Conservation (phyloP, 257 asterid species). For the Lantana camara region DNA sequence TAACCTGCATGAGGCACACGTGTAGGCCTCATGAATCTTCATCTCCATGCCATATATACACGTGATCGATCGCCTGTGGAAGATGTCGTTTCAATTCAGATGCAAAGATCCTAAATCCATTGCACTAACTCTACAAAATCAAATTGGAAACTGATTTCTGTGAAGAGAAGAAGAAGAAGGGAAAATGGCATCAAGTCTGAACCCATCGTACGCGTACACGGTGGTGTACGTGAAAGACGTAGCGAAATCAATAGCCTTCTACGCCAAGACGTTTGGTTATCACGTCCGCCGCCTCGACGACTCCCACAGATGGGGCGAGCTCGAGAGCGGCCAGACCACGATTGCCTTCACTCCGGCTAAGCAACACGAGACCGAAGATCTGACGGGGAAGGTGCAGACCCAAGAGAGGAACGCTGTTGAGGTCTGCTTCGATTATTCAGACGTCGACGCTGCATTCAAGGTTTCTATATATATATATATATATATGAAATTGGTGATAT, state of each 20-base stretch:
- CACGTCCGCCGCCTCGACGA: slow-evolving; percentile 68
- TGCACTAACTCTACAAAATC: neutral
- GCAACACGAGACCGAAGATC: slow-evolving; percentile 82
- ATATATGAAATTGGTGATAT: too few relatives aligned
- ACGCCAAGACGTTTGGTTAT: slow-evolving; percentile 72
- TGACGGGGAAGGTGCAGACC: slow-evolving; percentile 61
- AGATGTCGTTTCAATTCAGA: too few relatives aligned
- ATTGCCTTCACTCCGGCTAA: slow-evolving; percentile 79
- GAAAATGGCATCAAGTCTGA: slow-evolving; percentile 50
- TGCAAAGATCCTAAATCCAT: too few relatives aligned
- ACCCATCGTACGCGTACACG: slow-evolving; percentile 67
- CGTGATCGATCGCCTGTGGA: too few relatives aligned
- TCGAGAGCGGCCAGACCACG: slow-evolving; percentile 82
- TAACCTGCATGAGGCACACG: slow-evolving; percentile 25
- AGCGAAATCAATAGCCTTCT: slow-evolving; percentile 67
- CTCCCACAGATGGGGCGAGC: slow-evolving; percentile 85
- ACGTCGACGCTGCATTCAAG: slow-evolving; percentile 83
- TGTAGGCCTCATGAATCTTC: slow-evolving; percentile 15
- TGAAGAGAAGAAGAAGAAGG: neutral
- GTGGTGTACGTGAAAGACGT: slow-evolving; percentile 78
- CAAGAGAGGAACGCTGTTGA: slow-evolving; percentile 60
- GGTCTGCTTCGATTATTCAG: slow-evolving; percentile 80
- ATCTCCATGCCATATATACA: too few relatives aligned
- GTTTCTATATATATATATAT: slow-evolving; percentile 23
- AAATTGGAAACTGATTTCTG: too few relatives aligned